A percentile compares a stretch with the other conserved stretches of the same genome.
Conservation (phyloP, 345 rosid species). For the Lagerstroemia speciosa region DNA sequence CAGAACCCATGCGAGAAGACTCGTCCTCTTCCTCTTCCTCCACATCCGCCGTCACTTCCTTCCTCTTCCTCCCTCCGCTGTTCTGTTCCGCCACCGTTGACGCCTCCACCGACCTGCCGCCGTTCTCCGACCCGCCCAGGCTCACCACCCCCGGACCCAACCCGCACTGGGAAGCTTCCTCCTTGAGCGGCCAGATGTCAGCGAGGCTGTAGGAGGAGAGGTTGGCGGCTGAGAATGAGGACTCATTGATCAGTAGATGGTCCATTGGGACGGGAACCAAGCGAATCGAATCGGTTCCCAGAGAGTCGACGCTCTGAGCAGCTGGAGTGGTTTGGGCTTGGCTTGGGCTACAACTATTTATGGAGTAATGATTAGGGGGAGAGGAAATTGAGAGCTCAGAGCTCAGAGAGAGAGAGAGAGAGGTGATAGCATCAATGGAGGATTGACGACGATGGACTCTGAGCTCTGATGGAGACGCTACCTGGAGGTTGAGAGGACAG, state of each 20-base stretch:
- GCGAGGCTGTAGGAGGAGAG: constrained; percentile 72
- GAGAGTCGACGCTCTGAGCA: constrained; percentile 1
- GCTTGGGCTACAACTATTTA: background rate
- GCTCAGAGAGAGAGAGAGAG: background rate
- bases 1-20: constrained; percentile 60
- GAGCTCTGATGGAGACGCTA: background rate
- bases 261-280: constrained; percentile 39
- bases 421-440: constrained; percentile 1
- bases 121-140: background rate
- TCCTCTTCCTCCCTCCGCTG: constrained; percentile 45
- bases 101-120: constrained; percentile 8
- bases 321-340: background rate
- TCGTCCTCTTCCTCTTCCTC: constrained; percentile 55
- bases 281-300: background rate
- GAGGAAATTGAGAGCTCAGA: background rate
- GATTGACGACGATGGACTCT: background rate
- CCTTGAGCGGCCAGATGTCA: constrained; percentile 77
- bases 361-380: background rate
- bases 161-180: constrained; percentile 11
- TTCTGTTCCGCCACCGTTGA: constrained; percentile 11
- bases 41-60: constrained; percentile 52
- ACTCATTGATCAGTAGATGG: constrained; percentile 66
- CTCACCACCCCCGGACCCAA: constrained; percentile 6
- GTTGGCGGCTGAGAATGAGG: constrained; percentile 74
- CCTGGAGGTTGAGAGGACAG: constrained; percentile 9